These are phyloP conservation scores for Neurospora sp. DNA, from an alignment of 495 filamentous ascomycete genomes.

Conservation along the genomic window DNA sequence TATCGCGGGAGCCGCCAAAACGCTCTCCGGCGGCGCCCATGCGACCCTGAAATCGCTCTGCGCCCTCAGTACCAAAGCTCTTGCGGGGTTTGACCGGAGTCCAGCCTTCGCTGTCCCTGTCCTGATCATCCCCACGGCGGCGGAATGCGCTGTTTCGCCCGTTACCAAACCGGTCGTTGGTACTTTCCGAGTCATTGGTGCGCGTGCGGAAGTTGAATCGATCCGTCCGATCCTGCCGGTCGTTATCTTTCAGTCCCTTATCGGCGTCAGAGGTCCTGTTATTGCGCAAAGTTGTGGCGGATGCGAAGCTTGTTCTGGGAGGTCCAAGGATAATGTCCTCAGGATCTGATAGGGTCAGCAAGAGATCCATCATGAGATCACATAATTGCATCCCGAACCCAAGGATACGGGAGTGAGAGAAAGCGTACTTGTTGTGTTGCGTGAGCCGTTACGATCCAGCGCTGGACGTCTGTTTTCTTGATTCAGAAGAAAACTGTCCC, in stretches of 20 bases:
- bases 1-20: constrained; percentile 16
- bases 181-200: constrained; percentile 56
- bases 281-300: constrained; percentile 48
- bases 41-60: constrained; percentile 49
- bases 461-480: constrained; percentile 47
- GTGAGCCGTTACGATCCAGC: constrained; percentile 50
- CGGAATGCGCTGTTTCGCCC: constrained; percentile 38
- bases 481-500: constrained; percentile 32
- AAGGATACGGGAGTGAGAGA: not conserved
- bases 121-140: constrained; percentile 45
- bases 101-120: constrained; percentile 48
- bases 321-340: constrained; percentile 87
- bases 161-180: constrained; percentile 38
- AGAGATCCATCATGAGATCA: not conserved
- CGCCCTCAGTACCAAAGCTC: constrained; percentile 53
- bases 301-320: constrained; percentile 78
- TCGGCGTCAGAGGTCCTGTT: constrained; percentile 43
- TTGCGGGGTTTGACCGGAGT: constrained; percentile 53
- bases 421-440: constrained; percentile 42
- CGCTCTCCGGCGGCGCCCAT: constrained; percentile 38
- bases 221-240: constrained; percentile 52
- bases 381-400: not conserved
- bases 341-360: constrained; percentile 32
- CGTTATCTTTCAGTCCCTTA: constrained; percentile 37
- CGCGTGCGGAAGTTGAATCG: constrained; percentile 58